A percentile compares a stretch with the other conserved stretches of the same genome.
Conservation (phyloP, 2,329 filamentous ascomycete species). For the Fusarium sp. region DNA sequence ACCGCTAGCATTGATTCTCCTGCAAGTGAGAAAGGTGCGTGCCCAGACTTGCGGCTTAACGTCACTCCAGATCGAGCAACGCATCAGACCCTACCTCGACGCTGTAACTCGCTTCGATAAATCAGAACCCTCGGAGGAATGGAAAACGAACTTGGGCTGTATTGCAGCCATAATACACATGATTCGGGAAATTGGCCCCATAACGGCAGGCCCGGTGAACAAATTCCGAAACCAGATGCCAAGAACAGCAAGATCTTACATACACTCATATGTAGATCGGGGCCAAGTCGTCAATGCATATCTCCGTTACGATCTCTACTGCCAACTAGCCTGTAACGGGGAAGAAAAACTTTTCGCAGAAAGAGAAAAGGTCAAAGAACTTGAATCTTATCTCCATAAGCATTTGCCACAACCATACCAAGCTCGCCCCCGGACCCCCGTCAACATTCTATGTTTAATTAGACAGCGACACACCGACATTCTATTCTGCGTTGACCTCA, state of each 20-base stretch:
- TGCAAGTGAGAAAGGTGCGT: background rate
- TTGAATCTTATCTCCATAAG: background rate
- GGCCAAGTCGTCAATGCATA: background rate
- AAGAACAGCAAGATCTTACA: too few relatives aligned
- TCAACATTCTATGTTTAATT: background rate
- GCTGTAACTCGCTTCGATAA: background rate
- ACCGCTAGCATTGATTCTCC: background rate
- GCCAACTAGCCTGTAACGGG: background rate
- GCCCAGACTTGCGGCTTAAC: background rate
- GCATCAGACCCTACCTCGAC: background rate
- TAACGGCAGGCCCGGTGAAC: too few relatives aligned
- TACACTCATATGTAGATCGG: background rate
- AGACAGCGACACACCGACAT: fast-evolving
- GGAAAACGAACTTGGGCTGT: background rate
- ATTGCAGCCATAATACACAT: background rate
- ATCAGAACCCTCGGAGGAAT: background rate
- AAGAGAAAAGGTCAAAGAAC: background rate
- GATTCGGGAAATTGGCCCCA: background rate
- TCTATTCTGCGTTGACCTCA: fast-evolving
- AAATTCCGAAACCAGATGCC: too few relatives aligned
- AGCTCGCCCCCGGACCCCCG: background rate
- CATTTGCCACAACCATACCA: background rate
- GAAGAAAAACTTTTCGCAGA: background rate
- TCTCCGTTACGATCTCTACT: background rate
- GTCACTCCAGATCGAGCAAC: background rate